These are phyloP conservation scores for Starmerella sirachaensis DNA, from an alignment of 805 yeast species.

Conservation along the genomic window DNA sequence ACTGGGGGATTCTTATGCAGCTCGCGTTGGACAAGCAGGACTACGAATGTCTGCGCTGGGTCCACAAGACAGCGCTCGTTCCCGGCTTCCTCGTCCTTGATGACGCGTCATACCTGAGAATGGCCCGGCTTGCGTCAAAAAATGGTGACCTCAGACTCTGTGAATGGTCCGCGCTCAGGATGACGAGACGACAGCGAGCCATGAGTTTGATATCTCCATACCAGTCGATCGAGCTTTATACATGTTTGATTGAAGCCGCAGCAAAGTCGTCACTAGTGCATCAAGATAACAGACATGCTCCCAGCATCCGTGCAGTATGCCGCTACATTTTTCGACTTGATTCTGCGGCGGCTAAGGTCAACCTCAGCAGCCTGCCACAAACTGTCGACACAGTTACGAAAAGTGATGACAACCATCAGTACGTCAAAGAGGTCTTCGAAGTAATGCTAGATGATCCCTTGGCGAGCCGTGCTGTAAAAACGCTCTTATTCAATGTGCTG, in stretches of 20 bases:
- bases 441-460: conserved; percentile 13
- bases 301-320: conserved; percentile 19
- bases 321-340: conserved; percentile 21
- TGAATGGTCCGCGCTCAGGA: conserved; percentile 26
- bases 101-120: conserved; percentile 23
- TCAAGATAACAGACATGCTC: conserved; percentile 2
- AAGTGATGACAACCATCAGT: conserved; percentile 1
- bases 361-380: conserved; percentile 20
- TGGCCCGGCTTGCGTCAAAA: conserved; percentile 23
- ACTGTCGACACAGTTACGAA: conserved; percentile 15
- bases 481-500: conserved; percentile 22
- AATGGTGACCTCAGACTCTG: conserved; percentile 25
- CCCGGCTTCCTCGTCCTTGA: conserved; percentile 27
- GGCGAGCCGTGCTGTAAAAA: conserved; percentile 15
- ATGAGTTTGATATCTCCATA: background rate
- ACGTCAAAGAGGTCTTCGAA: conserved; percentile 9
- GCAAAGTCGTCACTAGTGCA: conserved; percentile 11
- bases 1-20: conserved; percentile 27
- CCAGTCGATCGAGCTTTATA: conserved; percentile 11
- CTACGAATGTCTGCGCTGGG: conserved; percentile 24
- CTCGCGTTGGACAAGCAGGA: conserved; percentile 19
- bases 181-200: conserved; percentile 22
- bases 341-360: conserved; percentile 15
- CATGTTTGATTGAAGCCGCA: conserved; percentile 21
- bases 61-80: conserved; percentile 22